Evolutionary conservation across 148 eudicot species (phyloP).

Genomic region (Nyssa sinensis): DNA sequence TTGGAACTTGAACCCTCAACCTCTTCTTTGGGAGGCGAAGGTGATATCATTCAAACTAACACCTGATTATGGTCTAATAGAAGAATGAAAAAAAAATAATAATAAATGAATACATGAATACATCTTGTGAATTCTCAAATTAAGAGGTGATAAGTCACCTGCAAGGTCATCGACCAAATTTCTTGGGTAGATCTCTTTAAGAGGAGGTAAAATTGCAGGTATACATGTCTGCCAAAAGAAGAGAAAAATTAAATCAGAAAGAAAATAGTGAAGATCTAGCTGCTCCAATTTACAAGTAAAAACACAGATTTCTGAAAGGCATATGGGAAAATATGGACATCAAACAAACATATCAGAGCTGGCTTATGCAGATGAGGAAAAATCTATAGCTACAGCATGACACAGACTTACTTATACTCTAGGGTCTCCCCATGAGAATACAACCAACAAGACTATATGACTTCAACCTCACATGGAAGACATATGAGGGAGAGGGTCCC

Average conservation of each 20-base stretch:
- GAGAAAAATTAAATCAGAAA: background rate
- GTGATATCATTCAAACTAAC: too few species aligned
- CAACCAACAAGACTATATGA: slow-evolving; percentile 4
- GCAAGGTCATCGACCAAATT: slow-evolving; percentile 80
- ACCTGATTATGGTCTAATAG: too few species aligned
- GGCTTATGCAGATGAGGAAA: background rate
- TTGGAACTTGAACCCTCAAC: too few species aligned
- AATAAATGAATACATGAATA: background rate
- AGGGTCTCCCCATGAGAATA: background rate
- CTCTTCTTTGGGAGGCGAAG: too few species aligned
- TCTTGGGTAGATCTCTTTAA: slow-evolving; percentile 78
- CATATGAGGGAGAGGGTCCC: background rate
- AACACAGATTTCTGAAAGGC: background rate
- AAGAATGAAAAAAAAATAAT: too few species aligned
- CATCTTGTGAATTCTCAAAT: background rate
- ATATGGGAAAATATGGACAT: background rate
- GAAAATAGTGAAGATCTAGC: background rate
- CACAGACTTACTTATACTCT: background rate
- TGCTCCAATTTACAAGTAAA: background rate
- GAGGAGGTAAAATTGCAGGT: slow-evolving; percentile 92
- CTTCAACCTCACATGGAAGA: background rate
- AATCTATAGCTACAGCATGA: background rate
- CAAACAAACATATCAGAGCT: background rate
- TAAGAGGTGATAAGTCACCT: slow-evolving; percentile 39
- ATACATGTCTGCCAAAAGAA: slow-evolving; percentile 70